phyloP scores from a whole-genome alignment of 2,329 filamentous ascomycete species.

The Akanthomyces uredinophilus region DNA sequence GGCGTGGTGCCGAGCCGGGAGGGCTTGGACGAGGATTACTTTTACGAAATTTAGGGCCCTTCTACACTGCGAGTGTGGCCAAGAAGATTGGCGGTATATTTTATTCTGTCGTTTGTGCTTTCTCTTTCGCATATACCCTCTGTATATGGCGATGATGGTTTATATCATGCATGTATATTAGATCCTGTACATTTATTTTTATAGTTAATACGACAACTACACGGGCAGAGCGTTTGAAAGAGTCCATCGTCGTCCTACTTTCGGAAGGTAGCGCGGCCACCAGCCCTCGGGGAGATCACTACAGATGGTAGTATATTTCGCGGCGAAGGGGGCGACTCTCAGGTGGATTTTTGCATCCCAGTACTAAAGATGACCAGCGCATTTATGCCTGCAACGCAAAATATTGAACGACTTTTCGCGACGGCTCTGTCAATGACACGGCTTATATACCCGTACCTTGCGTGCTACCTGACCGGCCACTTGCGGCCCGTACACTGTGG shows the following conservation, averaged over 20 bases:
- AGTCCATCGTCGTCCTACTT: neutral
- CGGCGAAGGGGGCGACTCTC: too few species aligned
- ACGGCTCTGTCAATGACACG: too few species aligned
- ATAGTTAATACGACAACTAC: neutral
- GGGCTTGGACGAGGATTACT: constrained; percentile 88
- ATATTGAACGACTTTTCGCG: too few species aligned
- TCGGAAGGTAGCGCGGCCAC: too few species aligned
- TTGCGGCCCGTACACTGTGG: too few species aligned
- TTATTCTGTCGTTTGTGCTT: neutral
- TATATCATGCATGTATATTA: constrained; percentile 1
- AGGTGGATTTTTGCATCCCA: too few species aligned
- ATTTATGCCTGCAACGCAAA: too few species aligned
- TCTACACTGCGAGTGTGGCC: neutral
- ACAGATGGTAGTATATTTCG: too few species aligned
- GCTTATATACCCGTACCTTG: too few species aligned
- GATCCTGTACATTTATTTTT: neutral
- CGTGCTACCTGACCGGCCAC: too few species aligned
- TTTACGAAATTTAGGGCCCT: constrained; percentile 64
- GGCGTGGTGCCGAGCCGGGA: constrained; percentile 76
- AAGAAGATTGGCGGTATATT: neutral
- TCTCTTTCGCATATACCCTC: constrained; percentile 15
- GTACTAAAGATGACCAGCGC: too few species aligned
- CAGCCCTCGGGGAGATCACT: too few species aligned
- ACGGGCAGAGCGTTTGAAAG: neutral
- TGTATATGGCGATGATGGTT: constrained; percentile 7